Base-by-base conservation (phyloP, 2,329 filamentous ascomycete genomes). In the Colletotrichum sp. region DNA sequence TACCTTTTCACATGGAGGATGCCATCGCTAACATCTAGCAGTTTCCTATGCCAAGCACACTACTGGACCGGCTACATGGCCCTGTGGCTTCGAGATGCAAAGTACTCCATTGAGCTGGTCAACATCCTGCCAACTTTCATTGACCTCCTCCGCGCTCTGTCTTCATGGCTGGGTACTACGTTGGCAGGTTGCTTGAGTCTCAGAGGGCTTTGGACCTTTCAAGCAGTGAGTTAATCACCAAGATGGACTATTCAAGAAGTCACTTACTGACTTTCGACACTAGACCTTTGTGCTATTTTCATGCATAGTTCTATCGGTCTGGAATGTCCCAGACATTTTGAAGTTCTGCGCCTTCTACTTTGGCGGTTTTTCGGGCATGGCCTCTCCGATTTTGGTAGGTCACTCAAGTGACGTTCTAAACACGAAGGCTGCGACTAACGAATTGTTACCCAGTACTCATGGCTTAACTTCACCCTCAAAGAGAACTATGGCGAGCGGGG, bases 301-400 rank as follows among this genome's bases (percentile, higher is more conserved):
- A 5, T 73, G 74, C 9, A 77, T 83, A 24, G 77, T 82, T 6
- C 67, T 82, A 4, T 75, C 78, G 1, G 72, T 79, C 5, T 82
- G 81, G 80, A 76, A 78, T n/a, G 76, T 82, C 5, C 79, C 80
- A 2, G 76, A 79, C 24, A 66, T 63, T 1, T 73, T 81, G 21
- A 82, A 81, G 67, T 82, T 80, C 73, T 61, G 76, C 29, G 81
- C 80, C 6, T 82, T 80, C 63, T 82, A 82, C 66, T 76, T 80
- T n/a, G 77, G 79, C 11, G 79, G 79, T 15, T 78, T 81, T 51
- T 80, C 77, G 4, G 80, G 79, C 47, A 81, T 80, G 76, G 79
- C 80, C 2, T 80, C 80, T 0, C 80, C 80, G 12, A 81, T 82
- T 21, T 74, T 73, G 29, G 62, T 66, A 12, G 5, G 57, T 66